phyloP scores from a whole-genome alignment of 768 basidiomycete genomes.

The Dioszegia crocea region DNA sequence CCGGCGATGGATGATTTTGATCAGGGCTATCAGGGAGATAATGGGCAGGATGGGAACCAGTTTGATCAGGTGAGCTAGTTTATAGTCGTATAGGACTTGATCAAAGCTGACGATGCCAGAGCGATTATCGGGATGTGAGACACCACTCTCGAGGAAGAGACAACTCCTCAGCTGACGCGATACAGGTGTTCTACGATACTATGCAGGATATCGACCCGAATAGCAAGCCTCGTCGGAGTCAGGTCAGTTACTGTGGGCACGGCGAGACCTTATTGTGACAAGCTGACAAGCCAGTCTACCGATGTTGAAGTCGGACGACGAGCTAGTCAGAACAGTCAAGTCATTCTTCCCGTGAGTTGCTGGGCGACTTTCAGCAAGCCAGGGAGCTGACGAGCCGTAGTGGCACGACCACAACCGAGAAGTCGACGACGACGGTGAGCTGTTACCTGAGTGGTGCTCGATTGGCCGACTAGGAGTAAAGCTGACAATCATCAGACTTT shows the following conservation, averaged over 20 bases:
- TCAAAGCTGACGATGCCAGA: not conserved
- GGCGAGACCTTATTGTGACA: not conserved
- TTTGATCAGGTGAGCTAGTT: not conserved
- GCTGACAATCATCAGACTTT: conserved; percentile 5
- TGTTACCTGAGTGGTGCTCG: not conserved
- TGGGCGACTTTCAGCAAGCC: not conserved
- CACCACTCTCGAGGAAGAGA: not conserved
- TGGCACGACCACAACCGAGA: conserved; percentile 23
- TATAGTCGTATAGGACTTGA: not conserved
- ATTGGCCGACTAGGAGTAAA: not conserved
- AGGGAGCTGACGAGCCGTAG: conserved; percentile 9
- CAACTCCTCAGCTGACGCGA: not conserved
- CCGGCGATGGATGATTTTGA: not conserved
- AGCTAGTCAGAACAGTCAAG: conserved; percentile 20
- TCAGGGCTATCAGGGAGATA: not conserved
- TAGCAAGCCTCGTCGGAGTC: conserved; percentile 3
- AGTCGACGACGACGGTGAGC: conserved; percentile 8
- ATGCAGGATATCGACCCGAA: conserved; percentile 1
- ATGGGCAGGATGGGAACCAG: not conserved
- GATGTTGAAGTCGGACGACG: conserved; percentile 24
- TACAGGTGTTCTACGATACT: conserved; percentile 2
- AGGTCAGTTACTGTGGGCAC: not conserved
- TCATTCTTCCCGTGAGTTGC: conserved; percentile 21
- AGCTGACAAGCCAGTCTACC: not conserved
- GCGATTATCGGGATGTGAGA: not conserved